These are phyloP conservation scores for Coemansia sp. DNA, from an alignment of 192 early-diverging fungal genomes.

Conservation along the genomic window DNA sequence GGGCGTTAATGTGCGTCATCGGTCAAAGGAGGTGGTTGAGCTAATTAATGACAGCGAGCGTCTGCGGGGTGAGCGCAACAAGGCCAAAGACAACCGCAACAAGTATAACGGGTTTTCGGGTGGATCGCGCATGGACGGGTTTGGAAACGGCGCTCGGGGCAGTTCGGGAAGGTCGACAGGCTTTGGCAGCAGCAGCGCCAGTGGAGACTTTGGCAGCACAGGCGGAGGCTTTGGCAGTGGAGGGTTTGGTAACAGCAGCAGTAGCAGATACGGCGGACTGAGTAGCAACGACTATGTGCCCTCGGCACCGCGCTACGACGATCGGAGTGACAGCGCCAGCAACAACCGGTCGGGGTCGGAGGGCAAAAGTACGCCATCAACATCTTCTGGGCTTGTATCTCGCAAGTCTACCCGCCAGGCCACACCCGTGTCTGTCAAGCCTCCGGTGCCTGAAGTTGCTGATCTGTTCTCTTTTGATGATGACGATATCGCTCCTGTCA, in stretches of 20 bases:
- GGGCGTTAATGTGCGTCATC: conserved; percentile 86
- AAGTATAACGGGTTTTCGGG: conserved; percentile 84
- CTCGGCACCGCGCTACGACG: conserved; percentile 26
- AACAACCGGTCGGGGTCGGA: conserved; percentile 30
- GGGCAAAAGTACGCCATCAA: conserved; percentile 26
- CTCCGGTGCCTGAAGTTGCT: conserved; percentile 36
- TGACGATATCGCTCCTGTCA: conserved; percentile 35
- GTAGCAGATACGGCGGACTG: conserved; percentile 34
- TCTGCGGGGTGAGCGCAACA: conserved; percentile 83
- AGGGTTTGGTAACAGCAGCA: conserved; percentile 26
- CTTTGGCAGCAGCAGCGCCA: conserved; percentile 59
- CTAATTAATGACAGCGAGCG: conserved; percentile 73
- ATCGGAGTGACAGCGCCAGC: conserved; percentile 28
- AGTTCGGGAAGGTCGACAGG: conserved; percentile 56
- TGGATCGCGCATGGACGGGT: conserved; percentile 33
- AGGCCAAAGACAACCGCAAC: conserved; percentile 82
- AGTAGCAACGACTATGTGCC: conserved; percentile 33
- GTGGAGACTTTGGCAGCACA: conserved; percentile 23
- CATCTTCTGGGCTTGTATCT: conserved; percentile 20
- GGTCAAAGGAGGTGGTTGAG: conserved; percentile 88
- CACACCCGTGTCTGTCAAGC: conserved; percentile 21
- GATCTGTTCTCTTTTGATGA: conserved; percentile 54
- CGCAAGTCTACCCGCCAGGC: conserved; percentile 29
- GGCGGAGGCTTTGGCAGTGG: conserved; percentile 68
- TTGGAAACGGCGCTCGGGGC: conserved; percentile 3